phyloP scores from a whole-genome alignment of 2,329 filamentous ascomycete genomes.

The Elsinoe batatas region DNA sequence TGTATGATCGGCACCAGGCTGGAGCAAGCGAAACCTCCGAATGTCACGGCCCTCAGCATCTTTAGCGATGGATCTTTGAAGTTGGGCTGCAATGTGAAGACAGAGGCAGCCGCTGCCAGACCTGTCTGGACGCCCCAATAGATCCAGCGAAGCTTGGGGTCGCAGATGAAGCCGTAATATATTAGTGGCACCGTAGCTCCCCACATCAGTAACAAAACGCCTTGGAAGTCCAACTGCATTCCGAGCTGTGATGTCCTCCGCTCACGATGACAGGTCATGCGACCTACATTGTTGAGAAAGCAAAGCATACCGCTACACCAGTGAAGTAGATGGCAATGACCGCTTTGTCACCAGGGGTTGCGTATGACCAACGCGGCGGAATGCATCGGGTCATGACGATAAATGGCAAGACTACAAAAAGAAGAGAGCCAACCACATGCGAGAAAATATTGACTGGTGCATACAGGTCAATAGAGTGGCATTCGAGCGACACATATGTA shows the following conservation, averaged over 20 bases:
- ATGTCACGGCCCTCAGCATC: neutral
- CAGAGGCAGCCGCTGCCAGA: neutral
- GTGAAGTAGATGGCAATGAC: constrained; percentile 16
- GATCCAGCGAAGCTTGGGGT: constrained; percentile 10
- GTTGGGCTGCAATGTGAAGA: constrained; percentile 15
- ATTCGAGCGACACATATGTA: neutral
- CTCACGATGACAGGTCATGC: constrained; percentile 11
- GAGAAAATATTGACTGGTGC: constrained; percentile 13
- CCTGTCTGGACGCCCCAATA: constrained; percentile 15
- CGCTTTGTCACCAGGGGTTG: constrained; percentile 11
- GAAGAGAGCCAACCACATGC: constrained; percentile 3
- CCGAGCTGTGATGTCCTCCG: neutral
- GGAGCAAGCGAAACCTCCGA: constrained; percentile 17
- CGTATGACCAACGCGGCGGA: neutral
- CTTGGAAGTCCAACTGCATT: constrained; percentile 18
- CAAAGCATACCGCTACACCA: constrained; percentile 17
- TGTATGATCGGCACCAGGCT: constrained; percentile 17
- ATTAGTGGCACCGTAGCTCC: constrained; percentile 16
- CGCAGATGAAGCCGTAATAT: constrained; percentile 19
- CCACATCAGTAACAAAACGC: constrained; percentile 18
- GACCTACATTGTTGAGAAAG: constrained; percentile 15
- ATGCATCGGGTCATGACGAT: neutral
- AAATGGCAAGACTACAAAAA: neutral
- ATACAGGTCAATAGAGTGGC: neutral
- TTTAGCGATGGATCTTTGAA: constrained; percentile 16